Conservation (phyloP, 2,329 filamentous ascomycete genomes). For the Aspergillus sp. region DNA sequence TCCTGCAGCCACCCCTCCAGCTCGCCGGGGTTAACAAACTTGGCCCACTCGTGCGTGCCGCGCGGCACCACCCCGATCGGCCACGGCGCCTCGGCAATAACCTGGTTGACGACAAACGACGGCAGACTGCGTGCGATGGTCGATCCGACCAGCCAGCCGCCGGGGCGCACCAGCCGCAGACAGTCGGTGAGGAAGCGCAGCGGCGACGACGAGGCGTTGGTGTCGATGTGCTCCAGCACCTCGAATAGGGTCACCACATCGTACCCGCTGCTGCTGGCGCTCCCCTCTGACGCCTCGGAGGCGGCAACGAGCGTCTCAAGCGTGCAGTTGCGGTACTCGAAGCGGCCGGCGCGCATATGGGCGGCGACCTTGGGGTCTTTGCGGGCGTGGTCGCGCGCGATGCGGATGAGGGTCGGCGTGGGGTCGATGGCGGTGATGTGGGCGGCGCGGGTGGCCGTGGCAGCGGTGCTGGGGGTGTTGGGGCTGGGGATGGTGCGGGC, state of each 20-base stretch:
- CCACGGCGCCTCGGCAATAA: conserved; percentile 81
- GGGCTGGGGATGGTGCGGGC: conserved; percentile 38
- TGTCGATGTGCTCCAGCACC: conserved; percentile 87
- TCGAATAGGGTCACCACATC: conserved; percentile 90
- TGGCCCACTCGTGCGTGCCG: conserved; percentile 94
- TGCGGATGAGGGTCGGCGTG: conserved; percentile 45
- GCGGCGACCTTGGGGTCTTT: conserved; percentile 66
- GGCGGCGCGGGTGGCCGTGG: conserved; percentile 37
- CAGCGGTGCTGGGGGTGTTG: conserved; percentile 1
- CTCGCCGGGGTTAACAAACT: conserved; percentile 90
- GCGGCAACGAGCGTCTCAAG: conserved; percentile 60
- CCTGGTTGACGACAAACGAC: conserved; percentile 88
- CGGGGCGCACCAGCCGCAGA: conserved; percentile 70
- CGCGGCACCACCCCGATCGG: conserved; percentile 73
- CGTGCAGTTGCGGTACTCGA: conserved; percentile 72
- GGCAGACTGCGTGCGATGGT: conserved; percentile 89
- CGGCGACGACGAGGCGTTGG: conserved; percentile 77
- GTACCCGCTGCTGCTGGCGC: conserved; percentile 49
- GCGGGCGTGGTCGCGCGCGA: conserved; percentile 74
- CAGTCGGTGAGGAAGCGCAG: conserved; percentile 59
- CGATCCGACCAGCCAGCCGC: conserved; percentile 88
- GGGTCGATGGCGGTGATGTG: conserved; percentile 48
- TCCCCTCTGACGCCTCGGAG: conserved; percentile 8
- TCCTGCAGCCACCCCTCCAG: conserved; percentile 42
- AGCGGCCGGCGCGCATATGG: conserved; percentile 49